These are phyloP conservation scores for Panaeolus papilionaceus DNA, from an alignment of 768 basidiomycete genomes.

Conservation along the genomic window DNA sequence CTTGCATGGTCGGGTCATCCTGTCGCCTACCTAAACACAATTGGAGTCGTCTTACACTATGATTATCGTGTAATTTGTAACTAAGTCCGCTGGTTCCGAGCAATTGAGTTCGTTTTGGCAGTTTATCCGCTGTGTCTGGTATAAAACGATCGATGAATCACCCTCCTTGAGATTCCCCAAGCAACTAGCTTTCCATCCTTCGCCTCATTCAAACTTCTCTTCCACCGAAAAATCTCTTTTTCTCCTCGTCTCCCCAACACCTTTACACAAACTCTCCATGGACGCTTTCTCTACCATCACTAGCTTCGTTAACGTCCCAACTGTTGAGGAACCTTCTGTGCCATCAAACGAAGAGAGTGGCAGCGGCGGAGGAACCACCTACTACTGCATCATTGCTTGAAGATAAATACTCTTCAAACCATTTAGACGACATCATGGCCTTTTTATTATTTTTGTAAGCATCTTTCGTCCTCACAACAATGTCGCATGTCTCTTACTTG, in stretches of 20 bases:
- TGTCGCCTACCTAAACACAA: neutral
- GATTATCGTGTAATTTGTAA: neutral
- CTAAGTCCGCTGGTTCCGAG: neutral
- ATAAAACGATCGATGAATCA: neutral
- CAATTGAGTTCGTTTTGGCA: neutral
- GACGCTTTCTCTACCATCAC: constrained; percentile 34
- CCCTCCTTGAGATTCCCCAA: neutral
- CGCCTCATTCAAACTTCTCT: neutral
- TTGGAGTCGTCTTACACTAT: neutral
- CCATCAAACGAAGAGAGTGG: constrained; percentile 27
- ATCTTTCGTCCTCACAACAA: neutral
- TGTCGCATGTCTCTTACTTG: neutral
- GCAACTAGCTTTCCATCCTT: neutral
- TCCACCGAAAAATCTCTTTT: constrained; percentile 11
- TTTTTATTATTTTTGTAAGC: constrained; percentile 28
- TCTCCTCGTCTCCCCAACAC: constrained; percentile 10
- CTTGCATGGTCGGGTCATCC: constrained; percentile 7
- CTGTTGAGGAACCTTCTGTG: constrained; percentile 25
- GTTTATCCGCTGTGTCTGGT: neutral
- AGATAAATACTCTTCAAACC: constrained; percentile 21
- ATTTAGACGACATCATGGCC: constrained; percentile 26
- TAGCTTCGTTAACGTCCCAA: constrained; percentile 27
- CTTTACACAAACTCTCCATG: constrained; percentile 23
- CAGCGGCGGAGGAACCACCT: constrained; percentile 22
- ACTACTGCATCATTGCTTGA: constrained; percentile 35